Evolutionary conservation across 148 eudicot genomes (phyloP), one percentile per base, ranked within the genome.

Genomic region (Chenopodium suecicum): DNA sequence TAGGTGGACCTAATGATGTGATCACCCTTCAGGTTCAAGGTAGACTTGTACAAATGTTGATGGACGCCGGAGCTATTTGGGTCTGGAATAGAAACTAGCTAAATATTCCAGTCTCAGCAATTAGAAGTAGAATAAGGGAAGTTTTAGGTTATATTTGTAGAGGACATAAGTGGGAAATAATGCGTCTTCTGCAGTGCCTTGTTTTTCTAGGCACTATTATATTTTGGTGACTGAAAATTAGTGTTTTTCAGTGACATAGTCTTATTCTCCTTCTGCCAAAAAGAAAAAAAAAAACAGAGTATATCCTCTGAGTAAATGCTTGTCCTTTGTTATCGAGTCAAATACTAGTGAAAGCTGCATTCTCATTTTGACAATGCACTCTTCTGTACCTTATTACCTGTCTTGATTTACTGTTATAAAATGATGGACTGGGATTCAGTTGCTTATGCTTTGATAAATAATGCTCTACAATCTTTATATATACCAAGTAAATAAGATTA

Each of bases 11-110:
- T 32, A 83, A 83, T 44, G 85, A 83, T 37, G 71, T 83, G 75
- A 83, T 83, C 44, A 83, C 78, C 48, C 85, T 83, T 52, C 85
- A 83, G 74, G 78, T 83, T 56, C 85, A 83, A 50, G 85, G 85
- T 14, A 83, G 85, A 74, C 85, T 78, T n/a, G 85, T 83, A 20
- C 73, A 83, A 66, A 83, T 78, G 85, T 79, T 83, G 56, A 83
- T 83, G 78, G 82, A 83, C 73, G 81, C 85, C 4, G 85, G 85
- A 10, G 85, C 85, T 27, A 83, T 83, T 66, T 83, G 85, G 85
- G 82, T 83, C 64, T 83, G 85, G 85, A 83, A 83, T 54, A 52
- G 85, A 54, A 83, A 56, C 32, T 83, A 83, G 66, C 63, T 29
- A 58, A 50, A 58, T 47, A 46, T 17, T 46, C 62, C 27, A 41